Conservation (phyloP, 2,329 filamentous ascomycete species). For the Phoma sp. region DNA sequence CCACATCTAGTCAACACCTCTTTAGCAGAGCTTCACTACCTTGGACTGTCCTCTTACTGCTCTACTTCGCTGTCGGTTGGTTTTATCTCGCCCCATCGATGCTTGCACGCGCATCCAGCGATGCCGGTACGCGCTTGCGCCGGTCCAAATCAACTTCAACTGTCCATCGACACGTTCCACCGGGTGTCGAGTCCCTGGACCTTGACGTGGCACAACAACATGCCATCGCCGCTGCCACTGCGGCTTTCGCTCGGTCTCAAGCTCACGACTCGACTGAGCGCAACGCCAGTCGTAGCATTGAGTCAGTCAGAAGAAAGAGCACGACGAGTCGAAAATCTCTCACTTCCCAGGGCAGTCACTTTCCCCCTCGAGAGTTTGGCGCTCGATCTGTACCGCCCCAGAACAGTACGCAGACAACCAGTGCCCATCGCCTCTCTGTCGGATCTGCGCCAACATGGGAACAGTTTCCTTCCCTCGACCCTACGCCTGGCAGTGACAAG, state of each 20-base stretch:
- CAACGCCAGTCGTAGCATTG: slow-evolving; percentile 24
- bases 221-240: slow-evolving; percentile 48
- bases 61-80: slow-evolving; percentile 24
- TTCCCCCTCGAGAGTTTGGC: slow-evolving; percentile 44
- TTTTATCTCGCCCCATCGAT: slow-evolving; percentile 25
- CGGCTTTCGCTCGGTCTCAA: slow-evolving; percentile 46
- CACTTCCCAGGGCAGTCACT: slow-evolving; percentile 46
- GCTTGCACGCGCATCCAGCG: slow-evolving; percentile 47
- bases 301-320: slow-evolving; percentile 41
- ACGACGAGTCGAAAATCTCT: slow-evolving; percentile 44
- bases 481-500: slow-evolving; percentile 12
- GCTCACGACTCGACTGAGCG: slow-evolving; percentile 26
- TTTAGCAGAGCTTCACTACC: slow-evolving; percentile 31
- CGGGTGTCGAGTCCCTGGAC: slow-evolving; percentile 31
- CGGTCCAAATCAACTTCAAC: slow-evolving; percentile 48
- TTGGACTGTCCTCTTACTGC: slow-evolving; percentile 27
- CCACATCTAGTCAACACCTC: slow-evolving; percentile 29
- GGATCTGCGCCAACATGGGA: slow-evolving; percentile 23
- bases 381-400: slow-evolving; percentile 32
- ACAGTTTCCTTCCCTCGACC: slow-evolving; percentile 31
- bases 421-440: slow-evolving; percentile 20
- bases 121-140: slow-evolving; percentile 47
- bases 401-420: slow-evolving; percentile 19
- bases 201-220: slow-evolving; percentile 43
- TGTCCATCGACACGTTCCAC: slow-evolving; percentile 32